Evolutionary conservation across 1,139 yeast species (phyloP).

Genomic region (Nakaseomyces delphensis): DNA sequence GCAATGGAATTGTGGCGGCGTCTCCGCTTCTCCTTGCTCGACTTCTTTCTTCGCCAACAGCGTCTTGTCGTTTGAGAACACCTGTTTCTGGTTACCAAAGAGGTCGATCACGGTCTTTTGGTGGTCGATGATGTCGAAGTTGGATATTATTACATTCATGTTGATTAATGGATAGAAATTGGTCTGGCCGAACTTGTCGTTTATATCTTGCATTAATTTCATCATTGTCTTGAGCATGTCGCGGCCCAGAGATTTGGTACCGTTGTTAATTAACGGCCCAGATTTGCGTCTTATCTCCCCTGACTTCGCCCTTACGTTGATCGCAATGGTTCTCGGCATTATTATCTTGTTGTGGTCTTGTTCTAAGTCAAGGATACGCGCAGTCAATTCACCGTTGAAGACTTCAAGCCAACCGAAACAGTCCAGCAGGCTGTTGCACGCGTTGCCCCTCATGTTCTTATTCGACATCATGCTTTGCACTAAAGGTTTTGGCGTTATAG

Average conservation of each 20-base stretch:
- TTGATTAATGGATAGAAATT: slow-evolving; percentile 42
- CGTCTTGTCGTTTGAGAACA: slow-evolving; percentile 6
- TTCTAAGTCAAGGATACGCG: slow-evolving; percentile 63
- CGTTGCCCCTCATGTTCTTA: slow-evolving; percentile 61
- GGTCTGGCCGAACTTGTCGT: slow-evolving; percentile 9
- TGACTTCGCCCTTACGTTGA: slow-evolving; percentile 30
- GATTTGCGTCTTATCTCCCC: slow-evolving; percentile 33
- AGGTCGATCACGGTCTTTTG: slow-evolving; percentile 45
- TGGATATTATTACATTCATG: slow-evolving; percentile 45
- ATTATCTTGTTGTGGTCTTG: slow-evolving; percentile 46
- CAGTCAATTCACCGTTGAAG: slow-evolving; percentile 68
- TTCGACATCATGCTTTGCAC: slow-evolving; percentile 84
- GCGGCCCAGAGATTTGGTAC: slow-evolving; percentile 14
- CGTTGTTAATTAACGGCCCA: slow-evolving; percentile 16
- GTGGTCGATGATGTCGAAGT: slow-evolving; percentile 40
- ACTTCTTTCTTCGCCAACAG: background rate
- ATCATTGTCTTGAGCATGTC: slow-evolving; percentile 37
- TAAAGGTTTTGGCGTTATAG: slow-evolving; percentile 49
- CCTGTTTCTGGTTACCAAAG: slow-evolving; percentile 27
- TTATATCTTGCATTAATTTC: slow-evolving; percentile 34
- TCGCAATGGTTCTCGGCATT: slow-evolving; percentile 46
- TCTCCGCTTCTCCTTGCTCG: background rate
- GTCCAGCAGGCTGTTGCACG: slow-evolving; percentile 48
- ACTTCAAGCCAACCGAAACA: slow-evolving; percentile 75
- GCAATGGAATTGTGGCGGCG: slow-evolving; percentile 11